Percentiles rank a stretch among this genome's conserved stretches.
phyloP scores from a whole-genome alignment of 192 early-diverging fungal species.

The Rhizophagus sp. region DNA sequence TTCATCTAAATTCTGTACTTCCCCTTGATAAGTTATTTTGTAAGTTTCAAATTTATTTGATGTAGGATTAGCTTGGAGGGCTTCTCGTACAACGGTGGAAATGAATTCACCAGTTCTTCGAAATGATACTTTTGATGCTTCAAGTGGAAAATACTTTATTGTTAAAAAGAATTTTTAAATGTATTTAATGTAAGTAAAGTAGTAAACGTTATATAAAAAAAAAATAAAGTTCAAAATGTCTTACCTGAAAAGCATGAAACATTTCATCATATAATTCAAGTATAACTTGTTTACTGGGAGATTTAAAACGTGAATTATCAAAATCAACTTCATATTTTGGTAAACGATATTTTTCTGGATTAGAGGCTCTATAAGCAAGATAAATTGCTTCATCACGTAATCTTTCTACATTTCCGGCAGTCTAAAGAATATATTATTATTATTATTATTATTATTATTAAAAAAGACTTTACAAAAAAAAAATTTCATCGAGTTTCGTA shows the following conservation, averaged over 20 bases:
- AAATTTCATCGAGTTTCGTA: not conserved
- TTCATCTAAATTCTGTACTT: not conserved
- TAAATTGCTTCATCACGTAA: conserved; percentile 53
- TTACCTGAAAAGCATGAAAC: conserved; percentile 50
- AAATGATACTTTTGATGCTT: not conserved
- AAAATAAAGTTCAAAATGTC: not conserved
- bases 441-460: no score
- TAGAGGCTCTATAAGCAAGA: conserved; percentile 39
- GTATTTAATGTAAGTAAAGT: no score
- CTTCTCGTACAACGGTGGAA: not conserved
- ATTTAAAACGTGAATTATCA: conserved; percentile 19
- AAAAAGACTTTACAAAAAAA: not conserved
- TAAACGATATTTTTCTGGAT: conserved; percentile 16
- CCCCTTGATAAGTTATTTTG: not conserved
- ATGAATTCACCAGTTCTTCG: not conserved
- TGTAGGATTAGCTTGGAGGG: not conserved
- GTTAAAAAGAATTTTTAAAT: not conserved
- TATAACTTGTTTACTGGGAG: conserved; percentile 22
- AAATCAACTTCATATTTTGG: not conserved
- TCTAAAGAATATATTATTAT: conserved; percentile 23
- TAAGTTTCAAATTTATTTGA: not conserved
- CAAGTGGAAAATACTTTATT: not conserved
- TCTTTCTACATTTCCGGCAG: conserved; percentile 46
- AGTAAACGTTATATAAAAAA: no score
- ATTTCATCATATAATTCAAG: conserved; percentile 51